Evolutionary conservation across 2,329 filamentous ascomycete species (phyloP).

Genomic region (Paecilomyces sp.): DNA sequence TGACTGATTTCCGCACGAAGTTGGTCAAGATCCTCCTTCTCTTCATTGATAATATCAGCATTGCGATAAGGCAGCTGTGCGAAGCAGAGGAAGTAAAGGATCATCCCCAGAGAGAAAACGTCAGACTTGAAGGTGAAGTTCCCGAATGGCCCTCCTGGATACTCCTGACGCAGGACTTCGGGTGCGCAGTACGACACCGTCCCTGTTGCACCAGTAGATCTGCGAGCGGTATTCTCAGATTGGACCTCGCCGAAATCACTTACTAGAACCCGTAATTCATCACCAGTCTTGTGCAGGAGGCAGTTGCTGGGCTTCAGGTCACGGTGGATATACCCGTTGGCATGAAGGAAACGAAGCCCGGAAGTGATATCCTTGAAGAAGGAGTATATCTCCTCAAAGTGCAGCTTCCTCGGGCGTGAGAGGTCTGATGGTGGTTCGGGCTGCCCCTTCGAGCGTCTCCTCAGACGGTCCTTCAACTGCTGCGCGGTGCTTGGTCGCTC

Average conservation of each 20-base stretch:
- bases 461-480: conserved; percentile 78
- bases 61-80: conserved; percentile 76
- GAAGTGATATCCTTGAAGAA: conserved; percentile 95
- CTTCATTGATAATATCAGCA: conserved; percentile 79
- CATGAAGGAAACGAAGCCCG: conserved; percentile 81
- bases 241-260: conserved; percentile 98
- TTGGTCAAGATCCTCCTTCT: conserved; percentile 82
- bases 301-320: conserved; percentile 97
- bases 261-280: conserved; percentile 71
- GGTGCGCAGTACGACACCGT: conserved; percentile 97
- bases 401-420: conserved; percentile 48
- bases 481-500: conserved; percentile 63
- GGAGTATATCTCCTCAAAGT: conserved; percentile 91
- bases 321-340: conserved; percentile 87
- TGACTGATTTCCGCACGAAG: conserved; percentile 76
- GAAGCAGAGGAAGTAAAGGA: conserved; percentile 97
- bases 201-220: conserved; percentile 85
- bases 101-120: conserved; percentile 98
- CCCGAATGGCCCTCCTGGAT: conserved; percentile 62
- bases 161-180: conserved; percentile 69
- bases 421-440: conserved; percentile 55
- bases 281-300: conserved; percentile 69
- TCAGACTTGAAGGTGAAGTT: conserved; percentile 98
- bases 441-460: conserved; percentile 73
- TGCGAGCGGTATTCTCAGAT: conserved; percentile 69